phyloP scores from a whole-genome alignment of 2,329 filamentous ascomycete species.

The Trichoderma simmonsii region DNA sequence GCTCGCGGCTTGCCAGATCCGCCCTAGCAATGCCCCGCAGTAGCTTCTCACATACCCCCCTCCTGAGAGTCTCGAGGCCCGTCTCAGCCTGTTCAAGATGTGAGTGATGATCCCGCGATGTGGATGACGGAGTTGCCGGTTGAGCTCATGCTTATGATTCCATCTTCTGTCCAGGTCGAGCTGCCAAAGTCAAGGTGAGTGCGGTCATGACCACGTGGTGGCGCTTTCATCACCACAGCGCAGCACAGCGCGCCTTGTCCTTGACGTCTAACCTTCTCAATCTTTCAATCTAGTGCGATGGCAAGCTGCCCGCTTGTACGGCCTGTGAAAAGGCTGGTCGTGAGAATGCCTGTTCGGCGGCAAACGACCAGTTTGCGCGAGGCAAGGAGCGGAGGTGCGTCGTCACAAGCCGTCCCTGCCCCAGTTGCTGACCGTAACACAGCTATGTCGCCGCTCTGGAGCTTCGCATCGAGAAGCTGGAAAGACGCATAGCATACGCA shows the following conservation, averaged over 20 bases:
- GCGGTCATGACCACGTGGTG: conserved; percentile 15
- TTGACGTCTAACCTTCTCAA: neutral
- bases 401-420: neutral
- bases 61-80: conserved; percentile 71
- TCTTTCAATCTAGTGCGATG: conserved; percentile 65
- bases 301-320: conserved; percentile 90
- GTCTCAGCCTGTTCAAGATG: conserved; percentile 79
- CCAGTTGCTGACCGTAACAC: neutral
- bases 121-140: neutral
- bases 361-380: conserved; percentile 91
- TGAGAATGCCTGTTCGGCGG: conserved; percentile 83
- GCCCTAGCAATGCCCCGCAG: conserved; percentile 41
- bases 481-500: conserved; percentile 70
- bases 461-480: conserved; percentile 81
- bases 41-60: conserved; percentile 53
- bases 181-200: conserved; percentile 83
- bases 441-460: conserved; percentile 95
- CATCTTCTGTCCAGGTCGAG: conserved; percentile 54
- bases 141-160: conserved; percentile 12
- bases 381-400: conserved; percentile 83
- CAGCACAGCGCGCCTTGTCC: neutral
- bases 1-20: conserved; percentile 2
- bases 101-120: conserved; percentile 30
- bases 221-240: neutral
- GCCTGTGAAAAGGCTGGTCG: conserved; percentile 91